Conservation (phyloP, 306 rosid genomes). For the Comarum palustre region DNA sequence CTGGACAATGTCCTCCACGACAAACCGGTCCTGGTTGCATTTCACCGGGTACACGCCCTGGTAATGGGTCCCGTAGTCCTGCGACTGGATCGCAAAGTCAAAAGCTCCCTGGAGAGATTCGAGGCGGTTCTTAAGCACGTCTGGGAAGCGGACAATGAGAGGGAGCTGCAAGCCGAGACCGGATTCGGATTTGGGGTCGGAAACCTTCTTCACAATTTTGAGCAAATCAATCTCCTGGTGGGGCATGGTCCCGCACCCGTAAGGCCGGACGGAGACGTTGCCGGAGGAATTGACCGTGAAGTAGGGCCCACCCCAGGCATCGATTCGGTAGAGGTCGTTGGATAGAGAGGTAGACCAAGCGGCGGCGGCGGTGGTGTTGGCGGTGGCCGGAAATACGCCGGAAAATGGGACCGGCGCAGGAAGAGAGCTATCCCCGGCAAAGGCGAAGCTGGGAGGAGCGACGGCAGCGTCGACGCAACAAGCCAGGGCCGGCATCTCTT, state of each 20-base stretch:
- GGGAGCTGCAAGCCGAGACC: slow-evolving; percentile 83
- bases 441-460: slow-evolving; percentile 66
- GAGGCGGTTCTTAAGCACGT: slow-evolving; percentile 64
- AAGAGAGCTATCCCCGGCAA: slow-evolving; percentile 61
- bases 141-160: slow-evolving; percentile 70
- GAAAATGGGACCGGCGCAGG: slow-evolving; percentile 54
- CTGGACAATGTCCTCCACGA: slow-evolving; percentile 77
- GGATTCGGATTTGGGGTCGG: slow-evolving; percentile 58
- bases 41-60: slow-evolving; percentile 94
- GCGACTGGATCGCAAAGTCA: slow-evolving; percentile 55
- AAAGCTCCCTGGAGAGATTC: slow-evolving; percentile 76
- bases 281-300: slow-evolving; percentile 68
- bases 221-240: slow-evolving; percentile 89
- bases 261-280: slow-evolving; percentile 58
- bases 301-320: slow-evolving; percentile 78
- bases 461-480: slow-evolving; percentile 72
- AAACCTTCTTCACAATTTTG: slow-evolving; percentile 68
- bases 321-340: slow-evolving; percentile 57
- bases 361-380: slow-evolving; percentile 17
- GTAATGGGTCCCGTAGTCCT: slow-evolving; percentile 63
- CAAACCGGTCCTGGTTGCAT: slow-evolving; percentile 84
- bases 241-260: slow-evolving; percentile 52
- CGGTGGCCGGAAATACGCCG: slow-evolving; percentile 37
- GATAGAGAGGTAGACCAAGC: slow-evolving; percentile 67
- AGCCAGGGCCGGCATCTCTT: slow-evolving; percentile 88